Evolutionary conservation across 768 basidiomycete species (phyloP), one percentile per base, ranked within the genome.

Genomic region (Amanita thiersii): DNA sequence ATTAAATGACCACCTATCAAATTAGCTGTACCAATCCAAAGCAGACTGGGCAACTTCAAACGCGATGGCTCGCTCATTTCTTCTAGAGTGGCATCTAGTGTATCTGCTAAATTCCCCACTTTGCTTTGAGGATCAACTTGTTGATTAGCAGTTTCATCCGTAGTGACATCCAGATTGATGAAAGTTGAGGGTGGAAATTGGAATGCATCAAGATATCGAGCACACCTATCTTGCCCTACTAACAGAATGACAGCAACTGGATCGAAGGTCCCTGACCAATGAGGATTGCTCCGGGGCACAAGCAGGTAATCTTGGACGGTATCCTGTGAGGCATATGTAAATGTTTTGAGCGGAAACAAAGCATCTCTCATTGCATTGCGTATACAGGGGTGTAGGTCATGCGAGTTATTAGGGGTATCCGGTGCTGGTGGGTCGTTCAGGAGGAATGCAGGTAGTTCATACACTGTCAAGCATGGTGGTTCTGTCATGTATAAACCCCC

Each of bases 221-320:
- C 59, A 5, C 63, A 62, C 4, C 65, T 65, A 1, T 69, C 64
- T 0, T 69, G 63, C 26, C 79, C 79, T 0, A 74, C 69, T 2
- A 85, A 56, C 33, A 83, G 54, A 34, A 92, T 50, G 14, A 93
- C 76, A 2, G 80, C 68, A 41, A 71, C 64, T 0, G 88, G 82
- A 51, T 91, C 86, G 55, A 69, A 79, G 8, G 70, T 61, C 3
- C 79, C 73, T 28, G 66, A 60, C 55, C 81, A 84, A 58, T 90
- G 82, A 3, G 87, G 87, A 39, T 56, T 81, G 6, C 68, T 62
- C 35, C 73, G 70, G 1, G 90, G 83, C n/a, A 89, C 54, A 14
- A 91, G 70, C 14, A 85, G 57, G 56, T 85, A 90, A 52, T 96
- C 90, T 52, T 91, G 86, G 5, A 80, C 69, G 0, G 75, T 62